phyloP scores from a whole-genome alignment of 208 protist genomes.

The Histomonas meleagridis region DNA sequence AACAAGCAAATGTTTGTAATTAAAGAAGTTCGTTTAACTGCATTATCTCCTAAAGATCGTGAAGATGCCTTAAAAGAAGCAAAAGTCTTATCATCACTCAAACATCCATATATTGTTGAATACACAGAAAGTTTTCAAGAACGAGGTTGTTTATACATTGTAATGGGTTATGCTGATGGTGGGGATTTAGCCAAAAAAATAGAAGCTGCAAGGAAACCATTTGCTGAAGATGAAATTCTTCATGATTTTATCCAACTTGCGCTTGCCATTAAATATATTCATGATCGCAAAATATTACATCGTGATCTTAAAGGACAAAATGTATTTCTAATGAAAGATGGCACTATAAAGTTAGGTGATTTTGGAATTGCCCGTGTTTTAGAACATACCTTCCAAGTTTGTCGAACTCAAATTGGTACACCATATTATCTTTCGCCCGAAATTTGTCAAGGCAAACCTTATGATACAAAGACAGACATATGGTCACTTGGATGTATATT shows the following conservation, averaged over 20 bases:
- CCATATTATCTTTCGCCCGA: constrained; percentile 44
- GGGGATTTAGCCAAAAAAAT: constrained; percentile 42
- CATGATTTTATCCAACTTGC: constrained; percentile 48
- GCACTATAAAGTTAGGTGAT: constrained; percentile 39
- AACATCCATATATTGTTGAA: constrained; percentile 41
- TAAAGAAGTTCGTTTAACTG: constrained; percentile 35
- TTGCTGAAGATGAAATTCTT: constrained; percentile 30
- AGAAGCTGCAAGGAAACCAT: background rate
- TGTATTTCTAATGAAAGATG: constrained; percentile 40
- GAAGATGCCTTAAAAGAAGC: constrained; percentile 39
- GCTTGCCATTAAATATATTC: constrained; percentile 56
- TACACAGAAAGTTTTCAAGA: constrained; percentile 40
- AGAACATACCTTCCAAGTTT: constrained; percentile 17
- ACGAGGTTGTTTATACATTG: constrained; percentile 36
- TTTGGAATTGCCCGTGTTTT: constrained; percentile 36
- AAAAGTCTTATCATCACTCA: constrained; percentile 32
- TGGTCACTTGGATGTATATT: constrained; percentile 36
- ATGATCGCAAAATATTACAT: constrained; percentile 58
- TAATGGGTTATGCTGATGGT: constrained; percentile 45
- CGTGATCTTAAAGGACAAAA: constrained; percentile 51
- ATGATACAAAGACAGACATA: constrained; percentile 36
- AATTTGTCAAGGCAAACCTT: constrained; percentile 41
- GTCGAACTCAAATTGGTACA: constrained; percentile 34
- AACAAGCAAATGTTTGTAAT: background rate
- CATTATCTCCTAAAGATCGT: constrained; percentile 16